phyloP scores from a whole-genome alignment of 352 stramenopile species.

The Globisporangium cederbergense region DNA sequence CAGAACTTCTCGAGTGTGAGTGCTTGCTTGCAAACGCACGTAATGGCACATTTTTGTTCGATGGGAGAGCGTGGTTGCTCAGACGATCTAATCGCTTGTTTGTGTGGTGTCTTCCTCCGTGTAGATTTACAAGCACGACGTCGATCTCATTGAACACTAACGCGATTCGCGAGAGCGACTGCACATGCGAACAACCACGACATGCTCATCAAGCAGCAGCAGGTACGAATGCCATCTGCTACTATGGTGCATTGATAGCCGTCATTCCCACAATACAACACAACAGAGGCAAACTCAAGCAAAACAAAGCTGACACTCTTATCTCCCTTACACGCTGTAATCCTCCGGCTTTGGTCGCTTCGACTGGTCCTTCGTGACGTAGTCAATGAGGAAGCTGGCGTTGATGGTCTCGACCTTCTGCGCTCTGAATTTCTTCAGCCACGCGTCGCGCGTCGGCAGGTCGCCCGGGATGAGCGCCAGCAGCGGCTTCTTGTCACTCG shows the following conservation, averaged over 20 bases:
- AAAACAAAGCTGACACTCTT: background rate
- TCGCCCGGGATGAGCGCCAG: constrained; percentile 57
- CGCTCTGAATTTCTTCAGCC: constrained; percentile 69
- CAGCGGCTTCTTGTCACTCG: constrained; percentile 41
- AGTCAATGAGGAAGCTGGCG: constrained; percentile 82
- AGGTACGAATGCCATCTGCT: background rate
- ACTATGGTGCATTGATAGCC: no score
- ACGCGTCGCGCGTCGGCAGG: constrained; percentile 53
- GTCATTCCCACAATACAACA: background rate
- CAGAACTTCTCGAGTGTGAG: constrained; percentile 58
- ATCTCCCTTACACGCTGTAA: constrained; percentile 41
- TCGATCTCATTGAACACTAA: constrained; percentile 20
- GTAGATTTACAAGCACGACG: constrained; percentile 24
- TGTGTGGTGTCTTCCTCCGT: background rate
- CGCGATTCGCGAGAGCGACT: background rate
- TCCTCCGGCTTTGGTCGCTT: constrained; percentile 42
- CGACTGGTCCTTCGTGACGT: constrained; percentile 78
- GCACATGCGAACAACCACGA: background rate
- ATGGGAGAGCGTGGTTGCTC: background rate
- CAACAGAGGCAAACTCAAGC: background rate
- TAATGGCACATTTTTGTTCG: background rate
- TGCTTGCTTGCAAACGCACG: background rate
- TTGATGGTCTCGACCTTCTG: constrained; percentile 72
- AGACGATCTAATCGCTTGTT: background rate
- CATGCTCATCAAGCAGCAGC: background rate